phyloP scores from a whole-genome alignment of 2,329 filamentous ascomycete genomes.

The Beauveria rudraprayagi region DNA sequence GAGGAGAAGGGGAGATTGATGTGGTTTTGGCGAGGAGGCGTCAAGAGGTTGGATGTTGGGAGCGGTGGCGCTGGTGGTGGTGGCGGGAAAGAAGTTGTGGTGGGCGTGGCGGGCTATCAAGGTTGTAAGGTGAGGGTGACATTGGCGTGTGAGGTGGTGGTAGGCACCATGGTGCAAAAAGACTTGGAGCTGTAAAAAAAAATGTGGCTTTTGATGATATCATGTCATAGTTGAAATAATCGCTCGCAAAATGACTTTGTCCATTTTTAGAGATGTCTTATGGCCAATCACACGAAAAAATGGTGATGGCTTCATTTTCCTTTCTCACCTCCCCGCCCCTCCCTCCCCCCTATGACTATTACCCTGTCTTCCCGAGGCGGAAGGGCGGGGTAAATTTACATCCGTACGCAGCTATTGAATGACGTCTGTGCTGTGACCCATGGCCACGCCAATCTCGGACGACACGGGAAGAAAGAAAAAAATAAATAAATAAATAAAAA shows the following conservation, averaged over 20 bases:
- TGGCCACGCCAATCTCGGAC: too few species aligned
- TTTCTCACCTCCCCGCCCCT: too few species aligned
- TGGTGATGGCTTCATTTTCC: neutral
- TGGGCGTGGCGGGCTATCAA: constrained; percentile 43
- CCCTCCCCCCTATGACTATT: too few species aligned
- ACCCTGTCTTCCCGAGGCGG: too few species aligned
- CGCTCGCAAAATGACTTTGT: too few species aligned
- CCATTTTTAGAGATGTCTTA: too few species aligned
- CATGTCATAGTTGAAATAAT: too few species aligned
- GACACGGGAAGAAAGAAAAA: too few species aligned
- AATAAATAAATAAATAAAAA: too few species aligned
- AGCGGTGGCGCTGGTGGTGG: constrained; percentile 14
- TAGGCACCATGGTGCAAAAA: constrained; percentile 42
- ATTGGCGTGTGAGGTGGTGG: constrained; percentile 81
- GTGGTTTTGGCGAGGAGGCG: constrained; percentile 59
- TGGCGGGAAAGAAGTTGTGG: constrained; percentile 49
- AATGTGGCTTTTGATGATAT: neutral
- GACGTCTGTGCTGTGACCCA: too few species aligned
- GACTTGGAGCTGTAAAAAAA: constrained; percentile 13
- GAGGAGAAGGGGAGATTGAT: constrained; percentile 36
- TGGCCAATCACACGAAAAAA: neutral
- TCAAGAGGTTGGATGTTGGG: constrained; percentile 45
- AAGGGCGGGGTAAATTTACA: too few species aligned
- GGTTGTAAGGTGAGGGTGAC: constrained; percentile 54
- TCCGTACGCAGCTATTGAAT: too few species aligned